Evolutionary conservation across 2,329 filamentous ascomycete species (phyloP), one percentile per base, ranked within the genome.

Genomic region (Tolypocladium nubicola): DNA sequence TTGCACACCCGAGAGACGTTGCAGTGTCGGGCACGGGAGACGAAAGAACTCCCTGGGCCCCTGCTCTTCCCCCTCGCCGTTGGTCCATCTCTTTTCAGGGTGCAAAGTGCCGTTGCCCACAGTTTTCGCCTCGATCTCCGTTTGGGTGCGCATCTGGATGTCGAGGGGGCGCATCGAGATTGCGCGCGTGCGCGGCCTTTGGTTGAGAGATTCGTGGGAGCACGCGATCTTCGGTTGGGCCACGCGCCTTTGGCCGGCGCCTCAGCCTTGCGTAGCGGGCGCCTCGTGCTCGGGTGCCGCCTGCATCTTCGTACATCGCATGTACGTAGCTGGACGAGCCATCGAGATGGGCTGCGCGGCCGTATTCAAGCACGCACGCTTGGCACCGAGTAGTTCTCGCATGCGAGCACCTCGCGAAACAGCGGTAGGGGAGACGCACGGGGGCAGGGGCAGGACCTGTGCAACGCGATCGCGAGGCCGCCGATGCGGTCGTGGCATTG

Each of bases 121-220:
- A 13, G 45, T n/a, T 35, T 52, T 23, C 33, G 30, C 45, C 53
- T 30, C 39, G 47, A 61, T 61, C 56, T 61, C 50, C 55, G 40
- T 60, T 56, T 60, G 35, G 56, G 55, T 47, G 61, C 53, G 53
- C 58, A 60, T 59, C 59, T 57, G 54, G 21, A 26, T 26, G 50
- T 21, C 47, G 38, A 40, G 19, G 40, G 49, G 37, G 19, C 47
- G 37, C 40, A 60, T 63, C 60, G 61, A 61, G 60, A 61, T 61
- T 60, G 21, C 49, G 30, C 49, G 43, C 11, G 43, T 19, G 45
- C 13, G 39, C 13, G 40, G 53, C 21, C 41, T 21, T 33, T 23
- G 35, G 41, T 13, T n/a, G 13, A 40, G 6, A 49, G 26, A 55
- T 26, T 30, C 54, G 54, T 35, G 35, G 43, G 37, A 49, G 35